phyloP scores from a whole-genome alignment of 148 eudicot genomes.

The Silene conica region DNA sequence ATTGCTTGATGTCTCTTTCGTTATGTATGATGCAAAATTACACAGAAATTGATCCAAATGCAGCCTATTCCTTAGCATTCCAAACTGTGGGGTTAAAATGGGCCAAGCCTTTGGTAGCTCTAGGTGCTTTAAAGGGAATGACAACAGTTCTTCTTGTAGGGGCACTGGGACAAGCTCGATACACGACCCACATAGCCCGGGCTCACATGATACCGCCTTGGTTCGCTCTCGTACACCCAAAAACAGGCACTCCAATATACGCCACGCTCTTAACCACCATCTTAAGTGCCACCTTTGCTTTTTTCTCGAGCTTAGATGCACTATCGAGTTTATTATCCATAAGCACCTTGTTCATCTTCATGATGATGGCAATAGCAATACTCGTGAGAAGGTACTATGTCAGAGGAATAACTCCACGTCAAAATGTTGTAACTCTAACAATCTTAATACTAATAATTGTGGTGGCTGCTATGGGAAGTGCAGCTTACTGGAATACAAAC shows the following conservation, averaged over 20 bases:
- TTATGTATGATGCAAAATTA: conserved; percentile 58
- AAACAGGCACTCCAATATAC: conserved; percentile 61
- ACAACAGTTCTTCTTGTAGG: conserved; percentile 59
- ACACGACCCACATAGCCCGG: conserved; percentile 59
- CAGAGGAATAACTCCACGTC: conserved; percentile 36
- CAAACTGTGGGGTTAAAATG: conserved; percentile 55
- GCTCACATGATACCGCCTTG: conserved; percentile 71
- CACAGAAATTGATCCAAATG: conserved; percentile 45
- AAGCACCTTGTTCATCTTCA: conserved; percentile 61
- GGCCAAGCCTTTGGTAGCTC: conserved; percentile 66
- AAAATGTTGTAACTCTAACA: conserved; percentile 29
- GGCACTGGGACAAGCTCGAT: conserved; percentile 59
- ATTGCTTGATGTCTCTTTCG: conserved; percentile 65
- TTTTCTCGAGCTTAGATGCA: conserved; percentile 57
- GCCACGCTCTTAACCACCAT: conserved; percentile 52
- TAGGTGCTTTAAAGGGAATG: conserved; percentile 80
- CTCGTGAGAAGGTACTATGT: conserved; percentile 60
- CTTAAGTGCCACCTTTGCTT: conserved; percentile 38
- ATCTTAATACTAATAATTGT: conserved; percentile 37
- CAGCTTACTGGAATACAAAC: conserved; percentile 47
- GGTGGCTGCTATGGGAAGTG: conserved; percentile 45
- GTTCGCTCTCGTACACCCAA: conserved; percentile 54
- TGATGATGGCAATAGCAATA: conserved; percentile 61
- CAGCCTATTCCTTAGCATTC: conserved; percentile 62
- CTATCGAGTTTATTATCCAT: conserved; percentile 46